phyloP scores from a whole-genome alignment of 805 yeast genomes.

The Myxozyma melibiosi region DNA sequence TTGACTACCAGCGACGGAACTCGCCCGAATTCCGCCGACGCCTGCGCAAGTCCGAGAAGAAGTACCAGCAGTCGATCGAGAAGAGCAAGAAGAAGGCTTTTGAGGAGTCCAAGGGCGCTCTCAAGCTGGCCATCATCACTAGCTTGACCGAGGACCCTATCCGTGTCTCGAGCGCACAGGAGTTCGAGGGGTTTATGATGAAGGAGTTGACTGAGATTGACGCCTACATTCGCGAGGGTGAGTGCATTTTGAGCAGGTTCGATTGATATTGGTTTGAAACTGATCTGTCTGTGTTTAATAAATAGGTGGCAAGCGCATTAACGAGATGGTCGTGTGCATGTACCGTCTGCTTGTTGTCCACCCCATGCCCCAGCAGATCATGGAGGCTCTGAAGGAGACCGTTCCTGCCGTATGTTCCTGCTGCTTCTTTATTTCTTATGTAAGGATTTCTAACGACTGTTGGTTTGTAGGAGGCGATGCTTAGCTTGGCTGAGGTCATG shows the following conservation, averaged over 20 bases:
- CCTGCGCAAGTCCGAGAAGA: constrained; percentile 63
- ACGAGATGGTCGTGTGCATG: constrained; percentile 27
- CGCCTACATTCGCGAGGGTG: constrained; percentile 23
- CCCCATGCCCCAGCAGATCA: constrained; percentile 30
- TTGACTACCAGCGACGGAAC: constrained; percentile 89
- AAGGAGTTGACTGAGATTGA: constrained; percentile 27
- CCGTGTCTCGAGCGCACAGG: constrained; percentile 17
- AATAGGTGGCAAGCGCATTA: constrained; percentile 16
- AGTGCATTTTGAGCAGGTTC: background rate
- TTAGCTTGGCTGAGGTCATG: constrained; percentile 16
- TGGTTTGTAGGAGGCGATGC: constrained; percentile 14
- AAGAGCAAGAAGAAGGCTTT: constrained; percentile 59
- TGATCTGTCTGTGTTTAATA: background rate
- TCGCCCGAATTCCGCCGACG: constrained; percentile 78
- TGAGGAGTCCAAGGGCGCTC: constrained; percentile 56
- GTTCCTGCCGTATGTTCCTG: constrained; percentile 16
- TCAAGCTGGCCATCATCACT: constrained; percentile 61
- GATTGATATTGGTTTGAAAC: background rate
- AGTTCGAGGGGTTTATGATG: constrained; percentile 24
- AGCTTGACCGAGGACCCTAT: constrained; percentile 69
- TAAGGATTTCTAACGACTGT: background rate
- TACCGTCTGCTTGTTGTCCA: constrained; percentile 29
- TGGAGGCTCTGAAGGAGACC: constrained; percentile 26
- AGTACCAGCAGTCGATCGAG: constrained; percentile 48
- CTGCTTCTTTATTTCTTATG: background rate